Evolutionary conservation across 2,329 filamentous ascomycete species (phyloP).

Genomic region (Thermochaetoides dissita): DNA sequence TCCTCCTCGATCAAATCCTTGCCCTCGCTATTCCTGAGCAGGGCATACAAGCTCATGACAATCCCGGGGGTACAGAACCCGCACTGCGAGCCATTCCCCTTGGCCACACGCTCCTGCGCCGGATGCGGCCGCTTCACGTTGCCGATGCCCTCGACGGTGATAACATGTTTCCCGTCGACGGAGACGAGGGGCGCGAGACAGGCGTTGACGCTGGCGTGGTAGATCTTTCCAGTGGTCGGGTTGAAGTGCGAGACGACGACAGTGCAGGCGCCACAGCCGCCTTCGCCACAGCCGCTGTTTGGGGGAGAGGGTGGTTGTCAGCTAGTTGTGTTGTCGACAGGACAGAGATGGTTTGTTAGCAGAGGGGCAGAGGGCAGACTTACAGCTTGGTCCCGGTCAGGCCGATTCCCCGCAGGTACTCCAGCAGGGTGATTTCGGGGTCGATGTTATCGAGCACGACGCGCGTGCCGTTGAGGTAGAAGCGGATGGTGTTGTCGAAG

Average conservation of each 20-base stretch:
- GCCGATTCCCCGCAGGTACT: constrained; percentile 85
- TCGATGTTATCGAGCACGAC: constrained; percentile 77
- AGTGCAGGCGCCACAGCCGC: constrained; percentile 91
- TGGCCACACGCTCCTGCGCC: constrained; percentile 78
- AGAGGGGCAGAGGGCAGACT: too few relatives aligned
- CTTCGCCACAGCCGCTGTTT: constrained; percentile 71
- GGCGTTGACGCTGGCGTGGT: constrained; percentile 93
- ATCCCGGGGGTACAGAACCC: constrained; percentile 95
- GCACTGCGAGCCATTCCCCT: constrained; percentile 82
- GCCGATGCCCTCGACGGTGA: constrained; percentile 93
- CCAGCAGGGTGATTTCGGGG: constrained; percentile 79
- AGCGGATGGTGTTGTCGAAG: constrained; percentile 78
- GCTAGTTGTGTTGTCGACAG: too few relatives aligned
- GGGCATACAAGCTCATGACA: constrained; percentile 91
- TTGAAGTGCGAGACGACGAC: constrained; percentile 91
- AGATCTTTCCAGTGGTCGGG: constrained; percentile 80
- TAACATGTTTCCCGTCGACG: constrained; percentile 93
- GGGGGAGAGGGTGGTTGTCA: not conserved
- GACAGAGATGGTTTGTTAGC: too few relatives aligned
- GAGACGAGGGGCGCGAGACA: constrained; percentile 86
- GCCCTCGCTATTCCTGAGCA: constrained; percentile 61
- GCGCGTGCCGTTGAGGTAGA: constrained; percentile 89
- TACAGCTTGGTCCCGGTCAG: constrained; percentile 86
- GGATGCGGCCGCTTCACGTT: constrained; percentile 78
- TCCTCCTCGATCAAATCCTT: constrained; percentile 63